A percentile compares a stretch with the other conserved stretches of the same genome.
These are phyloP conservation scores for Isabelozyma rhagii DNA, from an alignment of 805 yeast genomes.

Conservation along the genomic window DNA sequence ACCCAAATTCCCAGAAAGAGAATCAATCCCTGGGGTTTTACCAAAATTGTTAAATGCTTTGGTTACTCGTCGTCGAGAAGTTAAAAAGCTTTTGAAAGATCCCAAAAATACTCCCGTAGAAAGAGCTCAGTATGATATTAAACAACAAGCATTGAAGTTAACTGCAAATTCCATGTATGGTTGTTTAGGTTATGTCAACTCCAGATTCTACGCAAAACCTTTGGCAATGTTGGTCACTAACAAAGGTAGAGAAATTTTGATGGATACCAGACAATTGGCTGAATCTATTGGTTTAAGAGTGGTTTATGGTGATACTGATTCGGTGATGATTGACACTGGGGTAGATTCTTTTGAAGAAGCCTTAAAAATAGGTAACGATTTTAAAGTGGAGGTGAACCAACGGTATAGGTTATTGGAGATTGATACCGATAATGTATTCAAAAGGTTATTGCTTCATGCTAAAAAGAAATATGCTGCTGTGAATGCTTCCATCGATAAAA, in stretches of 20 bases:
- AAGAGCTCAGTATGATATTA: conserved; percentile 84
- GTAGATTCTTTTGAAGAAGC: conserved; percentile 69
- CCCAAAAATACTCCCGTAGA: conserved; percentile 62
- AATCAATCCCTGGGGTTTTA: conserved; percentile 70
- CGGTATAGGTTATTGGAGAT: conserved; percentile 84
- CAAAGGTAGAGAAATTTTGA: conserved; percentile 92
- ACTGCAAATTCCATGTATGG: conserved; percentile 99
- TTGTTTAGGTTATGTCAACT: conserved; percentile 87
- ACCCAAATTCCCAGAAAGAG: conserved; percentile 65
- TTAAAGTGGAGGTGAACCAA: conserved; percentile 83
- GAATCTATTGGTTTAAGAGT: conserved; percentile 80
- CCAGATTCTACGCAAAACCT: conserved; percentile 94
- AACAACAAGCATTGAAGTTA: conserved; percentile 91
- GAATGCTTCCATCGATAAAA: conserved; percentile 49
- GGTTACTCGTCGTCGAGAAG: conserved; percentile 90
- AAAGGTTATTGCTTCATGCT: conserved; percentile 80
- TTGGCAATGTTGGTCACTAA: conserved; percentile 93
- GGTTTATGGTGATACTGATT: conserved; percentile 97
- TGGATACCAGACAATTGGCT: conserved; percentile 90
- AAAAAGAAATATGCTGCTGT: conserved; percentile 97
- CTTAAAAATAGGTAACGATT: conserved; percentile 74
- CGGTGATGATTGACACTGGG: conserved; percentile 96
- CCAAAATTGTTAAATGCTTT: conserved; percentile 80
- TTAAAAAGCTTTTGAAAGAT: conserved; percentile 78
- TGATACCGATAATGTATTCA: conserved; percentile 92